Base-by-base conservation (phyloP, 2,329 filamentous ascomycete genomes). In the Exophiala bonariae region DNA sequence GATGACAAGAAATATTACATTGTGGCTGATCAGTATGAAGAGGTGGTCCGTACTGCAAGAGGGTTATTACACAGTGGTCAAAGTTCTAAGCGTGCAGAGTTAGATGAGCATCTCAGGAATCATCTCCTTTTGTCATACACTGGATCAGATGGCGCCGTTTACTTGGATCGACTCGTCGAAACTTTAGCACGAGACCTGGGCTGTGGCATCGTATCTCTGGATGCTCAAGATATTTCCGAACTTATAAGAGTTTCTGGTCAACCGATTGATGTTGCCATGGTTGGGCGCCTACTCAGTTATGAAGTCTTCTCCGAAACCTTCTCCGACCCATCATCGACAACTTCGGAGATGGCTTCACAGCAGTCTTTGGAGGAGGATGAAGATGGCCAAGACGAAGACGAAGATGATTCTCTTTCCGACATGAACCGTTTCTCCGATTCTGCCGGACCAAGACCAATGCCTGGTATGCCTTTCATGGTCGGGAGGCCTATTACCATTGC, bases 51-150 rank as follows among this genome's bases (percentile, higher is more conserved):
- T n/a, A 59, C 54, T 14, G 49, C 54, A 19, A 50, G 52, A 43
- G 57, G 57, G 10, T 50, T 55, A 14, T 38, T 59, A 23, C 44
- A 47, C 19, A 18, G 48, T 7, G 40, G 22, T 9, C 30, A 61
- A 61, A 13, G 56, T 59, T 20, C 71, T 63, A 16, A 7, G 9
- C 18, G 18, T 4, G 58, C 67, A 4, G 58, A 64, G 40, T 69
- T 71, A n/a, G 74, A 76, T 37, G 68, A 74, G 2, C 67, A 71
- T 18, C 63, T 67, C 22, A 80, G 80, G 54, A 76, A 79, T 3
- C 78, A 85, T 54, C 66, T 83, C 14, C 71, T 80, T 4, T 66
- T 86, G 10, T 77, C 82, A 47, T 83, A 81, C 52, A 80, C 81
- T 2, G 73, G 75, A 19, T 72, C 77, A 33, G 76, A 79, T 37